These are phyloP conservation scores for Coniosporium apollinis DNA, from an alignment of 495 filamentous ascomycete genomes.

Conservation along the genomic window DNA sequence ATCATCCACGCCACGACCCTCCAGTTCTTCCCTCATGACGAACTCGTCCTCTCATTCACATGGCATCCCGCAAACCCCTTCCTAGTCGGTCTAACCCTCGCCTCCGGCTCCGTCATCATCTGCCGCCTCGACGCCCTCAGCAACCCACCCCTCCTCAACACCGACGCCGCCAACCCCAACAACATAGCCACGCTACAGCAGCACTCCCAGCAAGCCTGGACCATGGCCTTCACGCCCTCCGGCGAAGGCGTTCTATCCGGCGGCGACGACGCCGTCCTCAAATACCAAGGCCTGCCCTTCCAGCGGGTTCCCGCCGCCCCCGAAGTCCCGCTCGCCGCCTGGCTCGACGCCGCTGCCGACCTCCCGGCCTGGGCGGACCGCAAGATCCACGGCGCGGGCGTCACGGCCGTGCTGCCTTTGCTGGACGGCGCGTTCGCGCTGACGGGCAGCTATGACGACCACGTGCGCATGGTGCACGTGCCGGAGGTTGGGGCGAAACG, in stretches of 20 bases:
- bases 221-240: conserved; percentile 32
- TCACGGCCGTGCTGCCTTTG: conserved; percentile 71
- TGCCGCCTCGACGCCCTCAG: too few species aligned
- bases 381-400: conserved; percentile 58
- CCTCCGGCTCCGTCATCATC: conserved; percentile 37
- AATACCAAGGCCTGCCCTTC: not conserved
- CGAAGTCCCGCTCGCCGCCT: too few species aligned
- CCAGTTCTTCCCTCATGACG: conserved; percentile 24
- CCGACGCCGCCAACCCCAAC: not conserved
- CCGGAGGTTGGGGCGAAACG: conserved; percentile 16
- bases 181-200: conserved; percentile 1
- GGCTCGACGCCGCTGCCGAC: too few species aligned
- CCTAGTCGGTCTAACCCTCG: conserved; percentile 49
- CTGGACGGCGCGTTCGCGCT: conserved; percentile 38
- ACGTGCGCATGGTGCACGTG: conserved; percentile 43
- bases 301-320: too few species aligned
- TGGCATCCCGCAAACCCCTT: conserved; percentile 42
- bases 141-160: too few species aligned
- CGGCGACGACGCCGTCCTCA: conserved; percentile 41
- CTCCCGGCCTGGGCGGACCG: conserved; percentile 21
- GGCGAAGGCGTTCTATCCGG: conserved; percentile 38
- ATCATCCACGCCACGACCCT: conserved; percentile 21
- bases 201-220: conserved; percentile 51
- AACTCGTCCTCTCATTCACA: conserved; percentile 51
- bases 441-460: conserved; percentile 89